Base-by-base conservation (phyloP, 164 flowering plant species). In the Magnolia sinica region DNA sequence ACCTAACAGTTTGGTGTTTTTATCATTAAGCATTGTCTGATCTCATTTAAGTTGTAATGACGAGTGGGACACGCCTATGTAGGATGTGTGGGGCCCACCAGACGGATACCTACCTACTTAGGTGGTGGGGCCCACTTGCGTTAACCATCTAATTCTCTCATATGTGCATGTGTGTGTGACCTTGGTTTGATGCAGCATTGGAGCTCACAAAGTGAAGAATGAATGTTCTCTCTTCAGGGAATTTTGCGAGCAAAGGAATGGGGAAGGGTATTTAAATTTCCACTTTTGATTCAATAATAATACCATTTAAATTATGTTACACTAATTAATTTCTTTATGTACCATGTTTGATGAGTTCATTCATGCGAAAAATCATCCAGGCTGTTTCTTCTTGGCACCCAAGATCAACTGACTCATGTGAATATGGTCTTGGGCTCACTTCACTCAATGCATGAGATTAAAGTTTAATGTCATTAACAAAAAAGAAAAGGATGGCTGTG, bases 181-280 rank as follows among this genome's bases (percentile, higher is more conserved):
- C 29, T 27, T 27, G 29, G 24, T 66, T 70, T 45, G 23, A n/a
- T 76, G 63, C 82, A 80, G 82, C 79, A 80, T 80, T 73, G 82
- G 82, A 73, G 82, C 82, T 20, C 22, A 20, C 37, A 76, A 72
- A 58, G 49, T 80, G 73, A 80, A 80, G 73, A 76, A 50, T 18
- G 82, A 80, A 51, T 24, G 76, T 31, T 55, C 78, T 10, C 67
- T 58, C 5, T 73, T 76, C 22, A 76, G 73, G 49, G 76, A 76
- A 50, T 76, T 50, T 63, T 80, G 82, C 68, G 61, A 55, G n/a
- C 73, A 64, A 24, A 58, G 78, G 59, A 80, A 80, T 61, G 49
- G 67, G 59, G 82, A 80, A 18, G 82, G 82, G 82, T 80, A 76
- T 7, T 24, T 37, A 37, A 37, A 37, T 37, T 37, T 37, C 4